Base-by-base conservation (phyloP, 2,329 filamentous ascomycete genomes). In the Sclerotinia subarctica region DNA sequence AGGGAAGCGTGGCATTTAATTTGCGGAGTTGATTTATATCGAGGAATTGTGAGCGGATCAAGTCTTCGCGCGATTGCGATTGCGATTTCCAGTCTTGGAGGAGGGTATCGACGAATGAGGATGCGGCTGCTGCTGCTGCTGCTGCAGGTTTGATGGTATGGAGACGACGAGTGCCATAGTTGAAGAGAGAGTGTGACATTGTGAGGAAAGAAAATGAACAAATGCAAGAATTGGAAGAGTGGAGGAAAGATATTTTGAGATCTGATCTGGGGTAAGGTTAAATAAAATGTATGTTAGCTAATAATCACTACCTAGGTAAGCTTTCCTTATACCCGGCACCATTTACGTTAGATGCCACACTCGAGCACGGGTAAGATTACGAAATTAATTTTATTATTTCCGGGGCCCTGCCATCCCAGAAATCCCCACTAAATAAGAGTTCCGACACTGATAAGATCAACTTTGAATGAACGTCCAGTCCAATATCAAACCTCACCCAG, bases 11-110 rank as follows among this genome's bases (percentile, higher is more conserved):
- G 81, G 58, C 58, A n/a, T 29, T 47, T 13, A 90, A 81, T 56
- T 86, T 86, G 69, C 88, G 86, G 0, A 90, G 78, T 74, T 90
- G 88, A 71, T 89, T 89, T 17, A 80, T 81, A 74, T 90, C 88
- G 8, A 90, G 78, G 4, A 82, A 68, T 73, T 90, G 87, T 4
- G 77, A 78, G 56, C 81, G 81, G 5, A 76, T 77, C 71, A 80
- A 78, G 0, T 81, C 79, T 1, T 80, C 79, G 6, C 78, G 75
- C 7, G 79, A 35, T 35, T 35, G 32, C 5, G 32, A 32, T 32
- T 32, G 35, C 8, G 35, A 13, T 51, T 49, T 7, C n/a, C 24
- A 78, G 64, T 78, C 53, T 56, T 78, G 8, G 76, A 74, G 24
- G 82, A 77, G 71, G 83, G 83, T 54, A 77, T 75, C 19, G 76